Conservation (phyloP, 148 eudicot species). For the Linanthus parryae region DNA sequence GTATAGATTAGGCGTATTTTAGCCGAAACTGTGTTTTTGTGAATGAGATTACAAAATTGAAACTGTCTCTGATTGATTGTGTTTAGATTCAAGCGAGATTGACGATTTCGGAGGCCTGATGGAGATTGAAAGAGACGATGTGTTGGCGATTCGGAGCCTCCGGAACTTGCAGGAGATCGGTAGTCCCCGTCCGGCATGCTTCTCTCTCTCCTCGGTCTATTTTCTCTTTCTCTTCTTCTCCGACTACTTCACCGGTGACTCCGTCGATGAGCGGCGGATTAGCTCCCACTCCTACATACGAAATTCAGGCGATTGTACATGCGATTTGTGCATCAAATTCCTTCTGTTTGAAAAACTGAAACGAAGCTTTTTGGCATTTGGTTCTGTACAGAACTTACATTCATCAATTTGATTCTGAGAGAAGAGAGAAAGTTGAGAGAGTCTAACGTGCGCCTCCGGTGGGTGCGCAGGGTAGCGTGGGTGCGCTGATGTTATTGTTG, state of each 20-base stretch:
- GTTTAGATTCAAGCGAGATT: constrained; percentile 22
- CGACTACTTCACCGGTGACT: too few species aligned
- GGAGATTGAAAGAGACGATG: constrained; percentile 27
- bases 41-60: too few species aligned
- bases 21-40: too few species aligned
- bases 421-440: too few species aligned
- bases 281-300: too few species aligned
- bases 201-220: constrained; percentile 3
- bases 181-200: constrained; percentile 15
- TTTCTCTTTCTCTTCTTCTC: background rate
- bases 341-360: too few species aligned
- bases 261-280: too few species aligned
- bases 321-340: too few species aligned
- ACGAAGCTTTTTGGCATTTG: too few species aligned
- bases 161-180: constrained; percentile 37
- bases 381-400: too few species aligned
- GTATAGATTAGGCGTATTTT: constrained; percentile 24
- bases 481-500: constrained; percentile 6
- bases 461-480: background rate
- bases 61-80: background rate
- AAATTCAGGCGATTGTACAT: too few species aligned
- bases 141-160: constrained; percentile 41
- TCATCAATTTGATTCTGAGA: too few species aligned
- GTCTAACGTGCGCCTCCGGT: background rate
- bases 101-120: constrained; percentile 10